Base-by-base conservation (phyloP, 768 basidiomycete genomes). In the Hirschioporus abietinus region DNA sequence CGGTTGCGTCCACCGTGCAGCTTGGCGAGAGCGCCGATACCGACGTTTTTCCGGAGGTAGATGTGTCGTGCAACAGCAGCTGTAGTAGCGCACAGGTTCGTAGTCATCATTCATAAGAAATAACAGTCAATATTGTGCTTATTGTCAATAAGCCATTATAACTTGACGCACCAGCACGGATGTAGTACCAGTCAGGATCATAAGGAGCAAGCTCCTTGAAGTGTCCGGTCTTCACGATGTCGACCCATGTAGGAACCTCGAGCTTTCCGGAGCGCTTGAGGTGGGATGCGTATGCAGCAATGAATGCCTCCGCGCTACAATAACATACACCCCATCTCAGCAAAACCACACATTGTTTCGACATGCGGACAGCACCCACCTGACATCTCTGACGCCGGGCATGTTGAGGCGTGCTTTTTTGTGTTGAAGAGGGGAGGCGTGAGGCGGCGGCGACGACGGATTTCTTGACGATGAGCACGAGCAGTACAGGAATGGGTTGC, bases 131-230 rank as follows among this genome's bases (percentile, higher is more conserved):
- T 52, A 20, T 30, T 30, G 8, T 30, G 2, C 2, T 30, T 30
- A 30, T 8, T 30, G 30, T 30, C 30, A 8, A 8, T 30, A 30
- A 3, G 30, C 8, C 8, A 30, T n/a, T 30, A 30, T 42, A 15
- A 3, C 52, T 15, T 12, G 26, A 86, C 88, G 77, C 75, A 97
- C 96, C 96, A 81, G 96, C 93, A 75, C 97, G 94, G 78, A 96
- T 85, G 82, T 99, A 99, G 87, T 89, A 99, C 97, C 97, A 99
- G 80, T 99, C 97, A 58, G 94, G 92, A 81, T 99, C 95, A 82
- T 98, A 98, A 65, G 97, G 97, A 65, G 96, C 96, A 68, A 97
- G 93, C 82, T 99, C 97, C 81, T 99, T 99, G 86, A 84, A 95
- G 68, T 91, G 83, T 77, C 93, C 96, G 68, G 97, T 99, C 86